Conservation (phyloP, 179 eudicot genomes). For the Pouteria campechiana region DNA sequence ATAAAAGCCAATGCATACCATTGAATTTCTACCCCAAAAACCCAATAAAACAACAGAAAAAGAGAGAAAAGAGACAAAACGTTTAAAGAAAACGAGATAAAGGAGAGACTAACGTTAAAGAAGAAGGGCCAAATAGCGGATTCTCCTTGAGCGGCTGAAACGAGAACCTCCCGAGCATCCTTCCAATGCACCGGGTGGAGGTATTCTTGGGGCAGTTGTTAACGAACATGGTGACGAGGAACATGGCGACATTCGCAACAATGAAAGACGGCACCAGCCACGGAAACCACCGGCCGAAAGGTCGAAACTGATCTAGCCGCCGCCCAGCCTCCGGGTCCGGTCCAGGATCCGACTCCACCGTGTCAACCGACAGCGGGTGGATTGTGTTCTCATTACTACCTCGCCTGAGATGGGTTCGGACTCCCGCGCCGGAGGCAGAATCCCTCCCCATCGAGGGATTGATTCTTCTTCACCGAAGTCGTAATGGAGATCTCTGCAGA, state of each 20-base stretch:
- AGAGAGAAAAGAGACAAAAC: no score
- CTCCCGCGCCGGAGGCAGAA: conserved; percentile 11
- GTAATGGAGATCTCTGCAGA: no score
- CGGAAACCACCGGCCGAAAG: conserved; percentile 40
- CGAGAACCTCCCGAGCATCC: conserved; percentile 62
- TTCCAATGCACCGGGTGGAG: no score
- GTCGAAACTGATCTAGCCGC: conserved; percentile 9
- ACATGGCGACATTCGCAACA: conserved; percentile 46
- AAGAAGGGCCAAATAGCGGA: conserved; percentile 82
- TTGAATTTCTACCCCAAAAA: no score
- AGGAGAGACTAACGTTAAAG: conserved; percentile 33
- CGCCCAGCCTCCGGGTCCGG: conserved; percentile 5
- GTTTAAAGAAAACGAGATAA: not conserved
- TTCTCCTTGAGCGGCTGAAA: conserved; percentile 67
- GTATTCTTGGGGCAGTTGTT: conserved; percentile 74
- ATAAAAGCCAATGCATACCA: no score
- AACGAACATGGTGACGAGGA: conserved; percentile 64
- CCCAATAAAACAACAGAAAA: no score
- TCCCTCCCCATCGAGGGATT: conserved; percentile 9
- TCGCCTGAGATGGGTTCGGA: conserved; percentile 18
- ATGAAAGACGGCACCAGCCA: conserved; percentile 60
- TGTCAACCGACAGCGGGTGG: conserved; percentile 35
- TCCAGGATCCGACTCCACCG: conserved; percentile 8
- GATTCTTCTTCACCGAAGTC: no score
- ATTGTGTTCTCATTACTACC: conserved; percentile 8